phyloP scores from a whole-genome alignment of 495 filamentous ascomycete species.

The Tetracladium setigerum region DNA sequence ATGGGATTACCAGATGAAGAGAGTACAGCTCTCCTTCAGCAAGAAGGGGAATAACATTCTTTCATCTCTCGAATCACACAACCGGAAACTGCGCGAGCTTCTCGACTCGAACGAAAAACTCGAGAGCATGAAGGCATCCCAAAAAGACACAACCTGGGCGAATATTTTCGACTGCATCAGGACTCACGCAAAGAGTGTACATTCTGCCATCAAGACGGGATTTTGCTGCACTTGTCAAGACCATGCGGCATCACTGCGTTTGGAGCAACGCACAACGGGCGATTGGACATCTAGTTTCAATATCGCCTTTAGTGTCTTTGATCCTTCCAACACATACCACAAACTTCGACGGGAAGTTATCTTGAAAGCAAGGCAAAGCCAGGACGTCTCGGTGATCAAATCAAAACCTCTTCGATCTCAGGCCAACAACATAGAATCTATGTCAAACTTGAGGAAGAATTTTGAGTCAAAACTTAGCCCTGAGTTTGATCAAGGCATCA shows the following conservation, averaged over 20 bases:
- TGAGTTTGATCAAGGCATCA: too few relatives aligned
- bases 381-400: too few relatives aligned
- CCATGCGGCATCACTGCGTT: slow-evolving; percentile 5
- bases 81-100: slow-evolving; percentile 6
- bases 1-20: slow-evolving; percentile 17
- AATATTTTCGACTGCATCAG: slow-evolving; percentile 14
- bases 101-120: slow-evolving; percentile 8
- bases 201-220: slow-evolving; percentile 9
- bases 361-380: too few relatives aligned
- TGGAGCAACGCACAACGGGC: slow-evolving; percentile 1
- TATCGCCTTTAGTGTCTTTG: slow-evolving; percentile 7
- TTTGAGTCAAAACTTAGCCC: too few relatives aligned
- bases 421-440: too few relatives aligned
- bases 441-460: too few relatives aligned
- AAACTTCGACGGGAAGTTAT: too few relatives aligned
- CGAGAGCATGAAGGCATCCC: slow-evolving; percentile 7
- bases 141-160: slow-evolving; percentile 12
- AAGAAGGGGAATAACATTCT: slow-evolving; percentile 7
- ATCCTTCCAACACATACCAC: too few relatives aligned
- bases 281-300: slow-evolving; percentile 4
- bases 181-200: slow-evolving; percentile 9
- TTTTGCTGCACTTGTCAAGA: slow-evolving; percentile 15
- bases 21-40: slow-evolving; percentile 14
- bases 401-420: too few relatives aligned
- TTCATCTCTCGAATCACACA: slow-evolving; percentile 6